Evolutionary conservation across 2,329 filamentous ascomycete genomes (phyloP).

Genomic region (Fusarium guadeloupense): DNA sequence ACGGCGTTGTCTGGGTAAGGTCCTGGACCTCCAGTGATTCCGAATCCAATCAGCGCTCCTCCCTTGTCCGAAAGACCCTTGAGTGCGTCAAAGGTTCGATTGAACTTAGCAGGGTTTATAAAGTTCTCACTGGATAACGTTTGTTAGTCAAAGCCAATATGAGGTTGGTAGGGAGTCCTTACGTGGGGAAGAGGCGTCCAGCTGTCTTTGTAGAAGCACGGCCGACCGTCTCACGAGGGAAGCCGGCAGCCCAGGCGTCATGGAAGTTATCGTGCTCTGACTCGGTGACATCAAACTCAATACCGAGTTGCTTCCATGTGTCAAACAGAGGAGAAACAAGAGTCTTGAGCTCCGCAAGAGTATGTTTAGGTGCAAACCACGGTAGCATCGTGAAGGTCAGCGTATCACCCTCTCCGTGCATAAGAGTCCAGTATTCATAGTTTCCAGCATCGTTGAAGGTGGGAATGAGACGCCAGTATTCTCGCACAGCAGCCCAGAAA

Average conservation of each 20-base stretch:
- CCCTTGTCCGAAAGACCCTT: conserved; percentile 52
- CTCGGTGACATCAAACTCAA: conserved; percentile 12
- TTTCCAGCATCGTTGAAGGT: conserved; percentile 32
- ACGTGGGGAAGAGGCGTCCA: conserved; percentile 37
- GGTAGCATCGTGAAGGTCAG: conserved; percentile 33
- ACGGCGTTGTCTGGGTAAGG: conserved; percentile 53
- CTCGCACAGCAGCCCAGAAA: conserved; percentile 34
- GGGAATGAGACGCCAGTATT: conserved; percentile 26
- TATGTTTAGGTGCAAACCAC: conserved; percentile 37
- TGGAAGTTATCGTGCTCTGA: conserved; percentile 34
- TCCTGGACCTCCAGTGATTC: conserved; percentile 47
- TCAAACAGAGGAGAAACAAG: conserved; percentile 22
- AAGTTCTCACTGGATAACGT: conserved; percentile 20
- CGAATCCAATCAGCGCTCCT: conserved; percentile 53
- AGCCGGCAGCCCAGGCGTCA: conserved; percentile 35
- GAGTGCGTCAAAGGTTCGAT: conserved; percentile 49
- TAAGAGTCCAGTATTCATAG: conserved; percentile 39
- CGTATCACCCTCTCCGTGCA: conserved; percentile 10
- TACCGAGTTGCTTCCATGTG: conserved; percentile 20
- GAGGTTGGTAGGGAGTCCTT: not conserved
- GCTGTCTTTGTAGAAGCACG: conserved; percentile 30
- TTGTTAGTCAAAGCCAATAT: not conserved
- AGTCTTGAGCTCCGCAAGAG: conserved; percentile 24
- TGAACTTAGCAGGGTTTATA: conserved; percentile 40
- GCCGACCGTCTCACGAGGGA: conserved; percentile 29